Base-by-base conservation (phyloP, 1,284 basidiomycete species). In the Cerrena zonata region DNA sequence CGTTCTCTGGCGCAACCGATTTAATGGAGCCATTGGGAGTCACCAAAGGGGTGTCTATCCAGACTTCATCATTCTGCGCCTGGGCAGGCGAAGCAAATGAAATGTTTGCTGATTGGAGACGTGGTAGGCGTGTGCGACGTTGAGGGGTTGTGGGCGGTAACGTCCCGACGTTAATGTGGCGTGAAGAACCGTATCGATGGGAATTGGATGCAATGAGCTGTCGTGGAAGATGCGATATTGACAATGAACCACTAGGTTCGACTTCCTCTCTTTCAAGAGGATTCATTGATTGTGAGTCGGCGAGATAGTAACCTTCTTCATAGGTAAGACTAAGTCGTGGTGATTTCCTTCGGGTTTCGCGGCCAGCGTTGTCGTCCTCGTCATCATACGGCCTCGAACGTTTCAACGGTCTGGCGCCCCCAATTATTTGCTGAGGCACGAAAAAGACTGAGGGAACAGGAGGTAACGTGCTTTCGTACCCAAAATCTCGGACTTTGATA, bases 401-500 rank as follows among this genome's bases (percentile, higher is more conserved):
- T 23, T 49, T 49, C 5, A 48, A 21, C n/a, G 47, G 19, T 23
- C 47, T 48, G 11, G 39, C 3, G 10, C 38, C 25, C 24, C n/a
- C 27, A 5, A 38, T 23, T 11, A 49, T 23, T 11, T 26, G 24
- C 19, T 38, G 30, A 21, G 46, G 46, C 7, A 64, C 66, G 45
- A 65, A 58, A 7, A 57, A 59, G 22, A 77, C 74, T 3, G 77
- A 70, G 15, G 65, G 68, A 40, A 87, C 72, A 10, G 81, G 80
- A 4, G 84, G 82, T 36, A 85, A 67, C 25, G 65, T 77, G 64
- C 73, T 81, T 65, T 86, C 80, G 66, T 80, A 82, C 21, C 78
- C 83, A 70, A 83, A 88, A 67, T 87, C 84, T 68, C 80, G 79
- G 54, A 84, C 79, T 75, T 79, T 82, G 65, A 87, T 75, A 19